phyloP scores from a whole-genome alignment of 345 rosid genomes.

The Gossypium stocksii region DNA sequence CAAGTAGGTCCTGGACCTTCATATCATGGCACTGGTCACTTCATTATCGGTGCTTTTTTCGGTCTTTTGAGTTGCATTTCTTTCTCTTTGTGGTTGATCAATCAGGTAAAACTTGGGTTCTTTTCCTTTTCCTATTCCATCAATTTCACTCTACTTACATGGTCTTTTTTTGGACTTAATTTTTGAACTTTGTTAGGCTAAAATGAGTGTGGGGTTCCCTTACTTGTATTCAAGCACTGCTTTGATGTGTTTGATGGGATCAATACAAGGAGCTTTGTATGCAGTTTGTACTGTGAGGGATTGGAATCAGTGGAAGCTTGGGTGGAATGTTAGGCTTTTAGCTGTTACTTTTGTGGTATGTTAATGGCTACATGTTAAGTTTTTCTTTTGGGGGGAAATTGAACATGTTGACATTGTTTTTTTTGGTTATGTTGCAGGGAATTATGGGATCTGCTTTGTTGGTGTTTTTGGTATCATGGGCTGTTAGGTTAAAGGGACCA shows the following conservation, averaged over 20 bases:
- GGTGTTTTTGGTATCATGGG: conserved; percentile 24
- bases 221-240: conserved; percentile 47
- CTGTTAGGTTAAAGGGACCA: conserved; percentile 34
- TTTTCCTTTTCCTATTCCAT: background rate
- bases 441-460: conserved; percentile 30
- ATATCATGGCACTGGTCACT: background rate
- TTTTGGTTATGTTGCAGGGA: conserved; percentile 26
- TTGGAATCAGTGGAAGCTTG: conserved; percentile 51
- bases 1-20: background rate
- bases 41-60: conserved; percentile 24
- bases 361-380: background rate
- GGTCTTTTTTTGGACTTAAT: background rate
- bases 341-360: conserved; percentile 37
- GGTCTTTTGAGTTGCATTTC: conserved; percentile 27
- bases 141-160: background rate
- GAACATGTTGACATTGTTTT: background rate
- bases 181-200: conserved; percentile 27
- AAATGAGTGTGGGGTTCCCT: conserved; percentile 39
- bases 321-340: conserved; percentile 48
- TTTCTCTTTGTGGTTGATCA: conserved; percentile 29
- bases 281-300: conserved; percentile 42
- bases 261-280: conserved; percentile 30
- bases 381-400: background rate
- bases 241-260: conserved; percentile 39
- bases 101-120: conserved; percentile 19